These are phyloP conservation scores for Fusarium domesticum DNA, from an alignment of 2,329 filamentous ascomycete species.

Conservation along the genomic window DNA sequence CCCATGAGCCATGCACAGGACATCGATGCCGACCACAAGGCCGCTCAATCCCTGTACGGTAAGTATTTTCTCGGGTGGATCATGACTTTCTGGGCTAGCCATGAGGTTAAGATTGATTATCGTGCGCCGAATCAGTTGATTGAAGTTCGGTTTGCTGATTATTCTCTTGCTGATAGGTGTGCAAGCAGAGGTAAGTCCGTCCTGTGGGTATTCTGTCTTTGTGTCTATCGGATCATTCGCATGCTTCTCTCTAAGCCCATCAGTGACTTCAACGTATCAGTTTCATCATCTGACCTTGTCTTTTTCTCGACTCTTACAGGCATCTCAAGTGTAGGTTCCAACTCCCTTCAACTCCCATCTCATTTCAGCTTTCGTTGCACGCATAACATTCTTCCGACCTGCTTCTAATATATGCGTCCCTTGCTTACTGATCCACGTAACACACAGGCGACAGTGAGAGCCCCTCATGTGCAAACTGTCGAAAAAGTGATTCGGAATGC, in stretches of 20 bases:
- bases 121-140: slow-evolving; percentile 4
- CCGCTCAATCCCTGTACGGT: slow-evolving; percentile 24
- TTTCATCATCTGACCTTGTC: slow-evolving; percentile 6
- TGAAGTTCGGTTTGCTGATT: slow-evolving; percentile 3
- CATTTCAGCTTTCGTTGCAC: too few relatives aligned
- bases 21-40: slow-evolving; percentile 11
- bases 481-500: slow-evolving; percentile 27
- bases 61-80: slow-evolving; percentile 2
- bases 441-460: slow-evolving; percentile 20
- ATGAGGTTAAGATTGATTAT: background rate
- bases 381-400: too few relatives aligned
- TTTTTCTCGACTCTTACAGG: slow-evolving; percentile 6
- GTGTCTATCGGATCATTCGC: too few relatives aligned
- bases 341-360: background rate
- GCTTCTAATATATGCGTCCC: too few relatives aligned
- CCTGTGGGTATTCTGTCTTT: too few relatives aligned
- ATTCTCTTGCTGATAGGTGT: slow-evolving; percentile 11
- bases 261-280: background rate
- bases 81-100: background rate
- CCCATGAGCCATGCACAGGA: slow-evolving; percentile 20
- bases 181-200: slow-evolving; percentile 23
- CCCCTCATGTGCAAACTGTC: slow-evolving; percentile 27
- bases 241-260: too few relatives aligned
- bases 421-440: slow-evolving; percentile 5
- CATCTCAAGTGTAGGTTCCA: slow-evolving; percentile 24